phyloP scores from a whole-genome alignment of 805 yeast genomes.

The Saccharomyces eubayanus region DNA sequence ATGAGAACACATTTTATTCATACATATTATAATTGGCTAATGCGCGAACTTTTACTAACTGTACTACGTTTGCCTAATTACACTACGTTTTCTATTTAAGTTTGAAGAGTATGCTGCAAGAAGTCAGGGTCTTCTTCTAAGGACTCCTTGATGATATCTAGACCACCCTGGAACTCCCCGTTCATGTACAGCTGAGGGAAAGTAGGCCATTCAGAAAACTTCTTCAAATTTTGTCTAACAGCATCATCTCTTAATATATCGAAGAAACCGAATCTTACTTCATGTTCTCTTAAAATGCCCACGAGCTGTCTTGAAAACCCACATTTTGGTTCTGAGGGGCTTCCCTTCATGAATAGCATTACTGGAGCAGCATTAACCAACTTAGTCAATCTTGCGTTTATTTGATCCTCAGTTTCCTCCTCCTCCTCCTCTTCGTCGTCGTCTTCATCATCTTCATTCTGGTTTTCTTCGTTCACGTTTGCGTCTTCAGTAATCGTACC shows the following conservation, averaged over 20 bases:
- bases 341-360: slow-evolving; percentile 98
- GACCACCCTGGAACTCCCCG: slow-evolving; percentile 97
- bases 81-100: slow-evolving; percentile 2
- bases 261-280: slow-evolving; percentile 93
- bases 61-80: too few relatives aligned
- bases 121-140: slow-evolving; percentile 85
- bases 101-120: slow-evolving; percentile 56
- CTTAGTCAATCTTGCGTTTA: slow-evolving; percentile 69
- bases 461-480: slow-evolving; percentile 4
- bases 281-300: slow-evolving; percentile 88
- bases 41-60: neutral
- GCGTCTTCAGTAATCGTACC: slow-evolving; percentile 1
- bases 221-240: slow-evolving; percentile 88
- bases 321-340: slow-evolving; percentile 96
- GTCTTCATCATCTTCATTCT: slow-evolving; percentile 7
- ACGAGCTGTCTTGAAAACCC: slow-evolving; percentile 96
- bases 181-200: slow-evolving; percentile 92
- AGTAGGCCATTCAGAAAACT: slow-evolving; percentile 96
- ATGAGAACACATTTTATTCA: neutral
- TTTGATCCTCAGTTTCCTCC: slow-evolving; percentile 76
- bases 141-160: slow-evolving; percentile 89
- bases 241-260: slow-evolving; percentile 92
- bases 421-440: slow-evolving; percentile 34
- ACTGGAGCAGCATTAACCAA: slow-evolving; percentile 93
- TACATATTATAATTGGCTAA: neutral